phyloP scores from a whole-genome alignment of 768 basidiomycete genomes.

The Boletus edulis region DNA sequence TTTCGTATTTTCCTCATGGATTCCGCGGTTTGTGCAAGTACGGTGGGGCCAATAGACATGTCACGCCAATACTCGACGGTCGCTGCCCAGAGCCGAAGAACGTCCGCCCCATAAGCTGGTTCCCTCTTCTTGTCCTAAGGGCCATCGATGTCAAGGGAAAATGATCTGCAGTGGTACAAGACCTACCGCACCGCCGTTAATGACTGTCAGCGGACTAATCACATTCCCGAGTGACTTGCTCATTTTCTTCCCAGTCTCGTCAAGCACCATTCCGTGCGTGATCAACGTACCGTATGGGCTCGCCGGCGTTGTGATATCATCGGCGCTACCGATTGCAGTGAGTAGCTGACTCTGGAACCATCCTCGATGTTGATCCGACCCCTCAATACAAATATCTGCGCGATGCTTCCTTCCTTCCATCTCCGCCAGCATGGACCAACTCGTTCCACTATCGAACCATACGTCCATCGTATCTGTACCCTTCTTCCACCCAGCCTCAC shows the following conservation, averaged over 20 bases:
- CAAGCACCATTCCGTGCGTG: constrained; percentile 96
- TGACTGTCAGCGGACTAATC: constrained; percentile 76
- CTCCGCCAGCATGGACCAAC: constrained; percentile 76
- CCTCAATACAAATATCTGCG: constrained; percentile 91
- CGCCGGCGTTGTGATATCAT: constrained; percentile 12
- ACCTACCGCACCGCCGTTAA: constrained; percentile 73
- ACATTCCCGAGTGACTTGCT: constrained; percentile 97
- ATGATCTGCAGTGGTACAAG: background rate
- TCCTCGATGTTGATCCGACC: constrained; percentile 95
- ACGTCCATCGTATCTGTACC: constrained; percentile 98
- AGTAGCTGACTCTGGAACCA: constrained; percentile 98
- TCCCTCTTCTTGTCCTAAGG: constrained; percentile 62
- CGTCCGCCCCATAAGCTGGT: constrained; percentile 83
- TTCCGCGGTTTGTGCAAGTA: constrained; percentile 73
- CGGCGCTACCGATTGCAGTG: constrained; percentile 59
- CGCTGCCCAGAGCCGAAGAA: constrained; percentile 88
- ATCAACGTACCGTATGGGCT: constrained; percentile 77
- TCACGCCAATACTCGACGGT: constrained; percentile 89
- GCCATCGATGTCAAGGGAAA: background rate
- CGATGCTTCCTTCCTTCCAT: constrained; percentile 40
- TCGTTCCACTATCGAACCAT: constrained; percentile 97
- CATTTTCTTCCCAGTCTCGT: constrained; percentile 89
- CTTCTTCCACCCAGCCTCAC: constrained; percentile 57
- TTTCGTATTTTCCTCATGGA: constrained; percentile 83
- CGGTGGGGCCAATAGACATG: constrained; percentile 77